These are phyloP conservation scores for Auriculariales sp. DNA, from an alignment of 768 basidiomycete species.

Conservation along the genomic window DNA sequence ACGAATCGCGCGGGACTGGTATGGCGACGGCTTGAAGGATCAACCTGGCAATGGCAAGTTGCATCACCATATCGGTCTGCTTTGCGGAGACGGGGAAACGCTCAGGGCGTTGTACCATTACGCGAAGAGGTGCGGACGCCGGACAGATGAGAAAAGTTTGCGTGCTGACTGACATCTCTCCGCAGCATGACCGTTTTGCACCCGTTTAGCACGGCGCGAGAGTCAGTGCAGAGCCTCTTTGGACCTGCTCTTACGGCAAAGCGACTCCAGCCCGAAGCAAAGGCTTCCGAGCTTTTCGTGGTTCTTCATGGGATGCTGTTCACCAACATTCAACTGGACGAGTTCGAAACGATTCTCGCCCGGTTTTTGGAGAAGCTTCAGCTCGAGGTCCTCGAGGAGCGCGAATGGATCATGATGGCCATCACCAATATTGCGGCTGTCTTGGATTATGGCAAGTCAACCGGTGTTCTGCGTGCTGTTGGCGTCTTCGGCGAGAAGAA, in stretches of 20 bases:
- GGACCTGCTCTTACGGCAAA: constrained; percentile 57
- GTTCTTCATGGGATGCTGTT: constrained; percentile 95
- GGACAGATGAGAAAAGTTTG: neutral
- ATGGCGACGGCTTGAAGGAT: constrained; percentile 69
- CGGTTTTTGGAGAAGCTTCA: constrained; percentile 78
- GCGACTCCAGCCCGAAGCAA: constrained; percentile 62
- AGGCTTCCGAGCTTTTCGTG: constrained; percentile 67
- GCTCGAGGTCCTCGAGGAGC: constrained; percentile 66
- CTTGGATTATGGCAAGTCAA: constrained; percentile 75
- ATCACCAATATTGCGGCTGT: constrained; percentile 67
- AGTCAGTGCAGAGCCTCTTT: constrained; percentile 84
- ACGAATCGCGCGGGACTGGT: constrained; percentile 84
- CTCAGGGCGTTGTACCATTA: constrained; percentile 84
- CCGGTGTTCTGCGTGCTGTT: constrained; percentile 51
- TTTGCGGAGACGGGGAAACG: constrained; percentile 74
- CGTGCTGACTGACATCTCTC: constrained; percentile 2
- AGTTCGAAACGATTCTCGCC: constrained; percentile 67
- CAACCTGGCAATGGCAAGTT: constrained; percentile 89
- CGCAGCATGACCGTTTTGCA: constrained; percentile 81
- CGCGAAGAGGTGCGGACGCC: constrained; percentile 61
- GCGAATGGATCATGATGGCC: constrained; percentile 97
- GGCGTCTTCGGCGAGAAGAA: constrained; percentile 25
- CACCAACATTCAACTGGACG: constrained; percentile 87
- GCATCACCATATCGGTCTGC: constrained; percentile 84
- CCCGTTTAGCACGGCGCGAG: constrained; percentile 76